A percentile compares a stretch with the other conserved stretches of the same genome.
These are phyloP conservation scores for Chaetomium sp. DNA, from an alignment of 2,329 filamentous ascomycete genomes.

Conservation along the genomic window DNA sequence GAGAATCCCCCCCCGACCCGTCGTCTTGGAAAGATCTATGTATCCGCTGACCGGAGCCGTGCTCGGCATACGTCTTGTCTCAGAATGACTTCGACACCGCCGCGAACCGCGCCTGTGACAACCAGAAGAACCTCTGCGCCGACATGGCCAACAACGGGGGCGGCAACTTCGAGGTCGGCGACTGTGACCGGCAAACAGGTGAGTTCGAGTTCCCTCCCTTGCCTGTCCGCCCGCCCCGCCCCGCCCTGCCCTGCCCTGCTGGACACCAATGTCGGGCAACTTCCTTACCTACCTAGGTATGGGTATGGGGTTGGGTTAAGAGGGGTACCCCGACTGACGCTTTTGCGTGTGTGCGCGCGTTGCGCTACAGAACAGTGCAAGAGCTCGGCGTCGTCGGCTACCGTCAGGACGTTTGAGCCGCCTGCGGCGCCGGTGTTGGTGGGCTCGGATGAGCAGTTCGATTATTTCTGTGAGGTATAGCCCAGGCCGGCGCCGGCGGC, in stretches of 20 bases:
- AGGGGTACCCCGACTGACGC: neutral
- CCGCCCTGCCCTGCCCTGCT: neutral
- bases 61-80: neutral
- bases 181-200: constrained; percentile 52
- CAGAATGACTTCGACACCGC: constrained; percentile 46
- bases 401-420: constrained; percentile 35
- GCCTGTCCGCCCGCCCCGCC: neutral
- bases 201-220: constrained; percentile 32
- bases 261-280: neutral
- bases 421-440: constrained; percentile 36
- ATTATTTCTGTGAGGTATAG: constrained; percentile 49
- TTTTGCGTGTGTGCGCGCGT: too few species aligned
- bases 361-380: constrained; percentile 46
- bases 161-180: constrained; percentile 42
- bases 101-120: constrained; percentile 49
- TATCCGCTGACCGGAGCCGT: neutral
- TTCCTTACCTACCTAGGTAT: neutral
- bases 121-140: constrained; percentile 53
- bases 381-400: constrained; percentile 38
- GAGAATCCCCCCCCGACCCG: neutral
- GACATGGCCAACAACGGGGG: constrained; percentile 44
- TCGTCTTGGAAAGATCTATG: neutral
- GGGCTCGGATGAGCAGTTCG: constrained; percentile 48
- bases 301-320: too few species aligned
- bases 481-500: too few species aligned